phyloP scores from a whole-genome alignment of 768 basidiomycete genomes.

The Phlebiopsis gigantea region DNA sequence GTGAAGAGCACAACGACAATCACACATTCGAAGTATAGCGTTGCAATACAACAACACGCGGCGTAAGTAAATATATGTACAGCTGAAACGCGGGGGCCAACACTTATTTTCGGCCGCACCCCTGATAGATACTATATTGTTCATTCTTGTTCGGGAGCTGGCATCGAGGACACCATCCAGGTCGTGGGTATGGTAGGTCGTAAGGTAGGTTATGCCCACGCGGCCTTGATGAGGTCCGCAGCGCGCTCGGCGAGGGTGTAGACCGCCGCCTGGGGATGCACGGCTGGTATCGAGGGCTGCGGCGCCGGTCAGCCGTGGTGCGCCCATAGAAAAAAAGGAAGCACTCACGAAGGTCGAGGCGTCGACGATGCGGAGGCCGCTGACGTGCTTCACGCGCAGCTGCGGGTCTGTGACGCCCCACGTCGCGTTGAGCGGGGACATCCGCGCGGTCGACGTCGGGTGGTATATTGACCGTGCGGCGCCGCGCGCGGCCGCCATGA shows the following conservation, averaged over 20 bases:
- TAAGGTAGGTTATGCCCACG: not conserved
- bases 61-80: too few species aligned
- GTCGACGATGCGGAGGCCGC: slow-evolving; percentile 18
- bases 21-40: too few species aligned
- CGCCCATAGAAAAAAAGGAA: not conserved
- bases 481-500: not conserved
- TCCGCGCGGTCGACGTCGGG: slow-evolving; percentile 14
- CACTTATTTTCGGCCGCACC: too few species aligned
- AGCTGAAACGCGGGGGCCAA: too few species aligned
- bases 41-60: too few species aligned
- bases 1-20: too few species aligned
- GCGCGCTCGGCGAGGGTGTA: slow-evolving; percentile 12
- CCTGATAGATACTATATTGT: too few species aligned
- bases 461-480: slow-evolving; percentile 8
- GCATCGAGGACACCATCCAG: too few species aligned
- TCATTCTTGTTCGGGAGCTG: too few species aligned
- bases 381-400: slow-evolving; percentile 16
- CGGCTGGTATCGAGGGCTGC: slow-evolving; percentile 8
- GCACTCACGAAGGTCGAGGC: slow-evolving; percentile 19
- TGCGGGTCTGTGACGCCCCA: slow-evolving; percentile 19
- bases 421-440: slow-evolving; percentile 8
- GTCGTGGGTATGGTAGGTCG: too few species aligned
- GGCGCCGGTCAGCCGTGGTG: too few species aligned
- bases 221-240: slow-evolving; percentile 9
- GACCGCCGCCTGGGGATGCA: slow-evolving; percentile 4